Evolutionary conservation across 2,329 filamentous ascomycete genomes (phyloP).

Genomic region (Fusarium graminum): DNA sequence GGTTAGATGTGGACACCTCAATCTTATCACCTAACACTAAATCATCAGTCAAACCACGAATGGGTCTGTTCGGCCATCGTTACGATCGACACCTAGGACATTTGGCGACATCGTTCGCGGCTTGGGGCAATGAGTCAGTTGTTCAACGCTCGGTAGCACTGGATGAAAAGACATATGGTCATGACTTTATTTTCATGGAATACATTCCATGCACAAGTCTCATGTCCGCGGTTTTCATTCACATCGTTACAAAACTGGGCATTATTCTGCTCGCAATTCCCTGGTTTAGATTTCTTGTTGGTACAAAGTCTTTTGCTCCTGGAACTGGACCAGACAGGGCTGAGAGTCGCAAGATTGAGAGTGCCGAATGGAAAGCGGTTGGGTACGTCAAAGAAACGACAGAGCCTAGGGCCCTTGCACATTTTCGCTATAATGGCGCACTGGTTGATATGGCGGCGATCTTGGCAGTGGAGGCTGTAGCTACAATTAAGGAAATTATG

Average conservation of each 20-base stretch:
- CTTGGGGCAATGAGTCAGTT: conserved; percentile 7
- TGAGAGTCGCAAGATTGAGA: conserved; percentile 1
- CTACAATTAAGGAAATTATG: background rate
- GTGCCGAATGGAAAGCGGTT: background rate
- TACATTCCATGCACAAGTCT: background rate
- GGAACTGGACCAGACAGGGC: background rate
- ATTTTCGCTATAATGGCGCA: background rate
- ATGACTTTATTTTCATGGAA: background rate
- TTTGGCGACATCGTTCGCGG: conserved; percentile 3
- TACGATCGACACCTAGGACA: conserved; percentile 3
- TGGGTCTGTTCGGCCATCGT: background rate
- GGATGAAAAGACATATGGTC: background rate
- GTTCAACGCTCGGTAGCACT: conserved; percentile 4
- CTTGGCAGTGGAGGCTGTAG: background rate
- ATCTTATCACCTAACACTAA: background rate
- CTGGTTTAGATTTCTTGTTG: conserved; percentile 4
- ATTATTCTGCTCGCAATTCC: background rate
- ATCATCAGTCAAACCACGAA: background rate
- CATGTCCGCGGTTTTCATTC: background rate
- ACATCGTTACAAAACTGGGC: background rate
- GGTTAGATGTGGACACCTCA: conserved; percentile 1
- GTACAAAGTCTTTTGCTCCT: background rate
- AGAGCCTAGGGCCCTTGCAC: background rate
- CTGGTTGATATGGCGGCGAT: conserved; percentile 11
- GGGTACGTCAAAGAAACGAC: background rate